Percentiles rank a stretch among this genome's conserved stretches.
phyloP scores from a whole-genome alignment of 495 filamentous ascomycete species.

The Penicillium paxilli region DNA sequence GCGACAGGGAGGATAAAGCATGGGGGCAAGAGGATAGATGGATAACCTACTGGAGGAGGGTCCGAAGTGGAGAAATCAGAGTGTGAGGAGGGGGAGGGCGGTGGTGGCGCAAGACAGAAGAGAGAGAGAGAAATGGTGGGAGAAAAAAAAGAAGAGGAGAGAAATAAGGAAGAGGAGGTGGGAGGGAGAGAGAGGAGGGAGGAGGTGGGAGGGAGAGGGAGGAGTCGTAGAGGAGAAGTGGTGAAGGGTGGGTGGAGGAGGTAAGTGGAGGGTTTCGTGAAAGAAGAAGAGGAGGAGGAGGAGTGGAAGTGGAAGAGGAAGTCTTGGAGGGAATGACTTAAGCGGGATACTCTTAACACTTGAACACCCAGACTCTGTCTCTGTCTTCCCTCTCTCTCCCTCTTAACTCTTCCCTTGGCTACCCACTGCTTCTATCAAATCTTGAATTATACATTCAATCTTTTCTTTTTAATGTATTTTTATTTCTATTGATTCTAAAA shows the following conservation, averaged over 20 bases:
- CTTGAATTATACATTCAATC: neutral
- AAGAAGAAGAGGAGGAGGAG: slow-evolving; percentile 22
- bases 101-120: neutral
- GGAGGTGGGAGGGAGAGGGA: slow-evolving; percentile 17
- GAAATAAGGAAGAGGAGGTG: slow-evolving; percentile 18
- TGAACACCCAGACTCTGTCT: no score
- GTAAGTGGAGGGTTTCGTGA: slow-evolving; percentile 19
- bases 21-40: neutral
- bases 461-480: neutral
- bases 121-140: slow-evolving; percentile 18
- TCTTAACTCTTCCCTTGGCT: neutral
- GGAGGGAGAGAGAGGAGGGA: slow-evolving; percentile 19
- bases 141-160: slow-evolving; percentile 20
- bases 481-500: neutral
- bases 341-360: no score
- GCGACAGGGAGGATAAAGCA: no score
- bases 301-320: slow-evolving; percentile 26
- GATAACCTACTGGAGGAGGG: slow-evolving; percentile 23
- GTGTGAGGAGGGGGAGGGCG: slow-evolving; percentile 17
- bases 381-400: no score
- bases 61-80: slow-evolving; percentile 30
- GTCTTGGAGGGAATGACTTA: slow-evolving; percentile 23
- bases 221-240: slow-evolving; percentile 13
- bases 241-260: no score
- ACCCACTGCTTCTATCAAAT: neutral